Evolutionary conservation across 192 early-diverging fungal species (phyloP), one percentile per base, ranked within the genome.

Genomic region (Umbelopsis vinacea): DNA sequence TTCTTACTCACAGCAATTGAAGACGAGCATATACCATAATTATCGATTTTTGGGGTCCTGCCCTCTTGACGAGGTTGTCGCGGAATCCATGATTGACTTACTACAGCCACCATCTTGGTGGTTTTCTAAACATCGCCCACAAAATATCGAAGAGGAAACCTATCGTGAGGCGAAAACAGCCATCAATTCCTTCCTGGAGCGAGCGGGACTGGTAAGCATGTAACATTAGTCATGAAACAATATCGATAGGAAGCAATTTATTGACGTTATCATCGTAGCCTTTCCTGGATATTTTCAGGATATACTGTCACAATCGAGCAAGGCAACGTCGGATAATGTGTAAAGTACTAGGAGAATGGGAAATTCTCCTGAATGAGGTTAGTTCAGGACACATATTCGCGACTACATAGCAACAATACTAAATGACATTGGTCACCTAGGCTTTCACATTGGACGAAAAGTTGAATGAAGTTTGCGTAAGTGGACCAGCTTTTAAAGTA

Each of bases 291-390:
- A 77, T 80, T 8, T 71, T 86, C 26, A 82, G 82, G 68, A 82
- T 88, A 23, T 76, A 83, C 21, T 87, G 86, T 17, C 85, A 86
- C 54, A 92, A 92, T 46, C 84, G 87, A 10, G 77, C 89, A 21
- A 78, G 91, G 0, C 88, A 90, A 74, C 74, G 84, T 23, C 69
- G 91, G 19, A 82, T 87, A 43, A 67, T 89, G 66, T 77, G 82
- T 52, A 91, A 91, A 70, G 72, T 87, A 33, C 60, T 91, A 0
- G 75, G 68, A 0, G 77, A 83, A 46, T 92, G 88, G 86, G 91
- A 92, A 45, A 47, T 70, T 0, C 54, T 89, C 43, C 87, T 91
- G 66, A 79, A 81, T 35, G 80, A 87, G 45, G 88, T 83, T 75
- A 68, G 37, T n/a, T 15, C 2, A 71, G 11, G 40, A 6, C 12